phyloP scores from a whole-genome alignment of 2,329 filamentous ascomycete genomes.

The Grosmannia penicillata region DNA sequence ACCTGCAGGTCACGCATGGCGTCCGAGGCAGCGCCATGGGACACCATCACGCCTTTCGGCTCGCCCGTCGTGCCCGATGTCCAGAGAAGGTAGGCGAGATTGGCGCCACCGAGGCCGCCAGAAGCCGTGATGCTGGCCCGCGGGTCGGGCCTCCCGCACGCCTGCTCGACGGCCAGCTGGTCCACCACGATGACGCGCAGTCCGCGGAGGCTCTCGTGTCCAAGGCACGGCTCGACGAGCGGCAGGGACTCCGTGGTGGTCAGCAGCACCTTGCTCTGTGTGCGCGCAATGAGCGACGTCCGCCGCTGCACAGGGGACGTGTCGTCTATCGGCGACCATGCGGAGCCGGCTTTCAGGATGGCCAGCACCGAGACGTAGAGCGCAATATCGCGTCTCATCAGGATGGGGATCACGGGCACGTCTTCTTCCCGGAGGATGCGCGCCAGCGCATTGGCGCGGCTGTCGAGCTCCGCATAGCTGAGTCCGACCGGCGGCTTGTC shows the following conservation, averaged over 20 bases:
- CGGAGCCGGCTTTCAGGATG: slow-evolving; percentile 40
- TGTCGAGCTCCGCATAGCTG: slow-evolving; percentile 21
- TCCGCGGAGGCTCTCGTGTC: not conserved
- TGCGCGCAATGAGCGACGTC: slow-evolving; percentile 22
- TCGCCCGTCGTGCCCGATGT: slow-evolving; percentile 43
- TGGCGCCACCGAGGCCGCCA: slow-evolving; percentile 15
- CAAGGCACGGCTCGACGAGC: slow-evolving; percentile 1
- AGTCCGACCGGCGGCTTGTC: slow-evolving; percentile 13
- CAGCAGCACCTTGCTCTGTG: slow-evolving; percentile 16
- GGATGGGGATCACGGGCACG: slow-evolving; percentile 20
- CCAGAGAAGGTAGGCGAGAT: slow-evolving; percentile 35
- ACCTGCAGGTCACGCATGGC: slow-evolving; percentile 20
- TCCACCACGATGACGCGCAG: slow-evolving; percentile 15
- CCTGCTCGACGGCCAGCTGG: slow-evolving; percentile 10
- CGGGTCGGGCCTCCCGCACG: not conserved
- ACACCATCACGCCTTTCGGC: slow-evolving; percentile 44
- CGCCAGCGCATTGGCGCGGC: slow-evolving; percentile 18
- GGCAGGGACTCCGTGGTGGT: slow-evolving; percentile 10
- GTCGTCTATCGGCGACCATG: slow-evolving; percentile 42
- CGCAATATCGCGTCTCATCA: slow-evolving; percentile 22
- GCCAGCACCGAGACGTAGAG: slow-evolving; percentile 37
- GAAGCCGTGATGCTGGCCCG: slow-evolving; percentile 10
- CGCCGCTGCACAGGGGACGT: slow-evolving; percentile 21
- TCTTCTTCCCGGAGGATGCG: slow-evolving; percentile 8
- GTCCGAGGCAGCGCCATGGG: slow-evolving; percentile 25